phyloP scores from a whole-genome alignment of 2,329 filamentous ascomycete species.

The Colletotrichum graminicola region DNA sequence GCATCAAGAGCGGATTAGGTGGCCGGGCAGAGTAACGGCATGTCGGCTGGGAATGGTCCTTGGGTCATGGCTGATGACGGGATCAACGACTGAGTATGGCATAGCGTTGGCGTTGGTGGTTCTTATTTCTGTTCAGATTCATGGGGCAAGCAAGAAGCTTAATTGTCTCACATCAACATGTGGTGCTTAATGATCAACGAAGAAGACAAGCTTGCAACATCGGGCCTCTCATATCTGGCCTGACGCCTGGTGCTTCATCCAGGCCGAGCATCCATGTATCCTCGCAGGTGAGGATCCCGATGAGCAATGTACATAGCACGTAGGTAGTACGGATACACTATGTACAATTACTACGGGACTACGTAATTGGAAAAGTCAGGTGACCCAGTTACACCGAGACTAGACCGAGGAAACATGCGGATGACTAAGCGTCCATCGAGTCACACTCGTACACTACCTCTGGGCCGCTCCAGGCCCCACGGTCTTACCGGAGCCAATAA shows the following conservation, averaged over 20 bases:
- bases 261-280: not conserved
- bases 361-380: not conserved
- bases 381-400: conserved; percentile 9
- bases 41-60: too few species aligned
- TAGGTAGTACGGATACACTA: too few species aligned
- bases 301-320: too few species aligned
- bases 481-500: not conserved
- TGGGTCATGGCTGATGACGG: not conserved
- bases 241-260: not conserved
- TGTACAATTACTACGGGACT: too few species aligned
- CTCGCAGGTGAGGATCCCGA: not conserved
- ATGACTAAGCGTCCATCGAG: conserved; percentile 35
- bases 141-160: not conserved
- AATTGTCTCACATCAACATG: too few species aligned
- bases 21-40: conserved; percentile 29
- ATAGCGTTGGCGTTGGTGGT: conserved; percentile 41
- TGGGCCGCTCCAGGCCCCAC: not conserved
- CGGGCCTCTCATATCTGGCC: not conserved
- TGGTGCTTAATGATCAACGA: too few species aligned
- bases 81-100: conserved; percentile 12
- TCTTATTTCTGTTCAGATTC: not conserved
- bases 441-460: conserved; percentile 21
- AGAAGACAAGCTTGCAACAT: not conserved
- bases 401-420: conserved; percentile 19
- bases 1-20: conserved; percentile 60